These are phyloP conservation scores for Encephalitozoon intestinalis DNA, from an alignment of 371 early-diverging fungal genomes.

Conservation along the genomic window DNA sequence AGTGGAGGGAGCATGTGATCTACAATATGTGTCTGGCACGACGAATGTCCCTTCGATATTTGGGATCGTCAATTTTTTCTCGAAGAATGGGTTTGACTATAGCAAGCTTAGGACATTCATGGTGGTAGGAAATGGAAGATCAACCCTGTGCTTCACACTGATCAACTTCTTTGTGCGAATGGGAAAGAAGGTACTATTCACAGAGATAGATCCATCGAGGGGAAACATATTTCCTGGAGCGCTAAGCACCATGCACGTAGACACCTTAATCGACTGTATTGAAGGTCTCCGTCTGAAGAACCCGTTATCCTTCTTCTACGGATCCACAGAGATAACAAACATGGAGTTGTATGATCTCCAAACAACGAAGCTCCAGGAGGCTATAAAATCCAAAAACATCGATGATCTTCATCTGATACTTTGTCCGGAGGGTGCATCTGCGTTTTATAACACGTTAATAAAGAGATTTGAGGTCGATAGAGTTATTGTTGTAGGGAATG, in stretches of 20 bases:
- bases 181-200: conserved; percentile 47
- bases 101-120: conserved; percentile 9
- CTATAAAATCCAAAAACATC: conserved; percentile 24
- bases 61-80: conserved; percentile 19
- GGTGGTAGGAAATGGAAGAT: conserved; percentile 50
- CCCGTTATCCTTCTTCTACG: conserved; percentile 47
- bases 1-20: conserved; percentile 49
- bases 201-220: conserved; percentile 45
- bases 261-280: conserved; percentile 30
- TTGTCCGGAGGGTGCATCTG: conserved; percentile 20
- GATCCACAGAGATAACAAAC: conserved; percentile 45
- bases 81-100: not conserved
- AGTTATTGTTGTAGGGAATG: conserved; percentile 54
- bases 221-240: conserved; percentile 55
- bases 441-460: conserved; percentile 30
- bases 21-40: conserved; percentile 50
- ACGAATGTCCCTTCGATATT: conserved; percentile 53
- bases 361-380: conserved; percentile 29
- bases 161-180: conserved; percentile 48
- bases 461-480: conserved; percentile 39
- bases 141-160: conserved; percentile 45
- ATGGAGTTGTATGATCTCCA: conserved; percentile 40
- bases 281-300: conserved; percentile 34
- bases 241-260: conserved; percentile 27
- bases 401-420: conserved; percentile 47